Evolutionary conservation across 352 stramenopile genomes (phyloP).

Genomic region (Thalassiosira tumida): DNA sequence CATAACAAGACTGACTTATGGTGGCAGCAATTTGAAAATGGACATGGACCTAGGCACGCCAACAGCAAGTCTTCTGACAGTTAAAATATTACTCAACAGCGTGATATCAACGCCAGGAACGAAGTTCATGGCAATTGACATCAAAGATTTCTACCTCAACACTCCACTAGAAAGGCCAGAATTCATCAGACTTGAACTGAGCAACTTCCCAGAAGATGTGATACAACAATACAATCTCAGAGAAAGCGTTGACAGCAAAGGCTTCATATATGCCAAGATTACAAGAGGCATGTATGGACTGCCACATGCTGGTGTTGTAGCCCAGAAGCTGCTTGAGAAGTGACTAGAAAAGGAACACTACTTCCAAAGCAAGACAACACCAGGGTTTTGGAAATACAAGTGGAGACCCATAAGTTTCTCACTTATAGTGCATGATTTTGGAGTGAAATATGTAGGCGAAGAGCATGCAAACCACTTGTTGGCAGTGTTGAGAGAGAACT

Average conservation of each 20-base stretch:
- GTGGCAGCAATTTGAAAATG: conserved; percentile 23
- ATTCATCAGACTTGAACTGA: conserved; percentile 58
- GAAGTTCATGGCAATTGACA: conserved; percentile 57
- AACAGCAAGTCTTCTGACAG: conserved; percentile 33
- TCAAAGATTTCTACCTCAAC: conserved; percentile 63
- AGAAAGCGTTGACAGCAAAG: conserved; percentile 1
- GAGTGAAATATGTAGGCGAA: conserved; percentile 7
- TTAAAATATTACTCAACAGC: conserved; percentile 72
- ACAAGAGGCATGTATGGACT: conserved; percentile 69
- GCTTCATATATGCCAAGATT: conserved; percentile 50
- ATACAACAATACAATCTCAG: not conserved
- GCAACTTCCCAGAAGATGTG: not conserved
- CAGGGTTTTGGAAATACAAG: conserved; percentile 73
- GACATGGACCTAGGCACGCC: not conserved
- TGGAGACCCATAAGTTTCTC: conserved; percentile 53
- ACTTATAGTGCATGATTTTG: conserved; percentile 56
- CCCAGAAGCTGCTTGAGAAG: conserved; percentile 37
- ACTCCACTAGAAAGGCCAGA: conserved; percentile 59
- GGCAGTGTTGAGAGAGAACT: conserved; percentile 10
- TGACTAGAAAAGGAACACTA: conserved; percentile 20
- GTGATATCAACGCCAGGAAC: conserved; percentile 36
- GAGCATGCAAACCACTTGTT: conserved; percentile 64
- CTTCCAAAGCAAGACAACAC: conserved; percentile 50
- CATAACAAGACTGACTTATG: not conserved
- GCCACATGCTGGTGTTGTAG: conserved; percentile 51